Percentiles rank a stretch among this genome's conserved stretches.
These are phyloP conservation scores for Metroxylon sagu DNA, from an alignment of 176 grass and related monocot species.

Conservation along the genomic window DNA sequence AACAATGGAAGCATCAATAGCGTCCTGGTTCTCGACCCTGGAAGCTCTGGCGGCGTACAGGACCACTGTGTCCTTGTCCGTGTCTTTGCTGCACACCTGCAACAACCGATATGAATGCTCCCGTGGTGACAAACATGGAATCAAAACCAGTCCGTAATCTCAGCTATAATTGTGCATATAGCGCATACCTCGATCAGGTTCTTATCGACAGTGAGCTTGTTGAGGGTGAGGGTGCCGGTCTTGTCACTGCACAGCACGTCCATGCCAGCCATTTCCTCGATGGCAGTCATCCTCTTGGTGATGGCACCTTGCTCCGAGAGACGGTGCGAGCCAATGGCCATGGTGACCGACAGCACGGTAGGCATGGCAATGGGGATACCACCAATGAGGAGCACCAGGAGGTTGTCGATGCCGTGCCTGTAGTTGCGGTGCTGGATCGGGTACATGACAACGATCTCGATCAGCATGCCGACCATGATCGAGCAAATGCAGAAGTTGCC, in stretches of 20 bases:
- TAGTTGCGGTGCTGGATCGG: slow-evolving; percentile 68
- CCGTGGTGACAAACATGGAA: too few species aligned
- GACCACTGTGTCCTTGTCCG: slow-evolving; percentile 72
- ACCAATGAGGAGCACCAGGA: slow-evolving; percentile 84
- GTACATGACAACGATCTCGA: slow-evolving; percentile 85
- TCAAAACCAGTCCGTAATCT: too few species aligned
- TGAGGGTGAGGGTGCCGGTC: slow-evolving; percentile 88
- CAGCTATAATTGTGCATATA: too few species aligned
- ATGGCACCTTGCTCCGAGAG: slow-evolving; percentile 88
- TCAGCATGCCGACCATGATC: slow-evolving; percentile 58
- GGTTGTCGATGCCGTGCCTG: slow-evolving; percentile 86
- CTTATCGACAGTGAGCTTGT: slow-evolving; percentile 94
- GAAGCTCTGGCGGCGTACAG: slow-evolving; percentile 79
- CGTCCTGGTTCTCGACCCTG: slow-evolving; percentile 89
- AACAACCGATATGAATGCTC: background rate
- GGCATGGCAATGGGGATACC: slow-evolving; percentile 97
- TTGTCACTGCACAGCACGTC: slow-evolving; percentile 97
- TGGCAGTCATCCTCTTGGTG: slow-evolving; percentile 97
- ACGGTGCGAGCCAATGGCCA: slow-evolving; percentile 95
- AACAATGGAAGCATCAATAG: slow-evolving; percentile 81
- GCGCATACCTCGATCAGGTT: slow-evolving; percentile 46
- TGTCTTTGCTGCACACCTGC: slow-evolving; percentile 28
- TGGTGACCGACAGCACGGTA: slow-evolving; percentile 85
- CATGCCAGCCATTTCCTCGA: slow-evolving; percentile 98
- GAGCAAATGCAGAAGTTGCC: slow-evolving; percentile 98